These are phyloP conservation scores for Calocera viscosa DNA, from an alignment of 768 basidiomycete genomes.

Conservation along the genomic window DNA sequence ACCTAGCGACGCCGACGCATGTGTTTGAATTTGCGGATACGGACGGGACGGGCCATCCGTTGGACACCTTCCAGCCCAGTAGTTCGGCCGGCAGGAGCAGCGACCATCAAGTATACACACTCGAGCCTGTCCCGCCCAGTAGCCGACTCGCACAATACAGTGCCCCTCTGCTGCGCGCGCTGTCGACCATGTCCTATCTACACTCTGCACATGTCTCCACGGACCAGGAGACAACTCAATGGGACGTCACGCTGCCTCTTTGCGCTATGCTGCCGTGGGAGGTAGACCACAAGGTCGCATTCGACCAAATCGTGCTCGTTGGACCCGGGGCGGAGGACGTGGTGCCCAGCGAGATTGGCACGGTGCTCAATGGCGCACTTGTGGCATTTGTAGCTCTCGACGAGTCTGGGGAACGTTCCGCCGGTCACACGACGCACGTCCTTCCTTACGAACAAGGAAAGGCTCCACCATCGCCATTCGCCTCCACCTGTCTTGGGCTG, in stretches of 20 bases:
- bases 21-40: conserved; percentile 34
- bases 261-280: conserved; percentile 60
- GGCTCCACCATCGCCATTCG: conserved; percentile 42
- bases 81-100: neutral
- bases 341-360: conserved; percentile 48
- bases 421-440: neutral
- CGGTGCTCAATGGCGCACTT: conserved; percentile 67
- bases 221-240: conserved; percentile 28
- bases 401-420: conserved; percentile 22
- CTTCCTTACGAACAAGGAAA: conserved; percentile 51
- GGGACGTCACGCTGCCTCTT: conserved; percentile 60
- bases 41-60: neutral
- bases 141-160: conserved; percentile 36
- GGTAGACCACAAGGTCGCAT: conserved; percentile 42
- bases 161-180: conserved; percentile 56
- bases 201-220: too few relatives aligned
- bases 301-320: conserved; percentile 52
- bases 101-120: conserved; percentile 1
- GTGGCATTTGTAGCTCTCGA: conserved; percentile 59
- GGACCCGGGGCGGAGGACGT: conserved; percentile 76
- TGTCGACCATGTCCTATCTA: conserved; percentile 68
- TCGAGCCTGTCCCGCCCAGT: conserved; percentile 40
- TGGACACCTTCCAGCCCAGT: neutral
- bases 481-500: conserved; percentile 59
- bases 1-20: conserved; percentile 45